Percentiles rank a stretch among this genome's conserved stretches.
Evolutionary conservation across 345 rosid species (phyloP).

Genomic region (Salix udensis): DNA sequence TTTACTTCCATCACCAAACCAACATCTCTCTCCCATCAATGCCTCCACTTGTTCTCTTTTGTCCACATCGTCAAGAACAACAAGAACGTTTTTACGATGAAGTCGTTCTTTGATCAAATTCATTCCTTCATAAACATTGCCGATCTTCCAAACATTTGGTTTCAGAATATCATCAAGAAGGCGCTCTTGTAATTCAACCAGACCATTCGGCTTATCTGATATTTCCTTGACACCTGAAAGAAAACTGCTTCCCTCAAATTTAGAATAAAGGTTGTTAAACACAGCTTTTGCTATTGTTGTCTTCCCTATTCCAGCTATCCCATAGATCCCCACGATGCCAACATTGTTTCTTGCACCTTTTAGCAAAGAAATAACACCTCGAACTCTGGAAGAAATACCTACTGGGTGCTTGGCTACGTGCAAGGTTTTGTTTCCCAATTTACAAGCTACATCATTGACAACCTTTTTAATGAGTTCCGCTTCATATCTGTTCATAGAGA

Average conservation of each 20-base stretch:
- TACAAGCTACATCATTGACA: too few relatives aligned
- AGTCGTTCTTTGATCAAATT: slow-evolving; percentile 4
- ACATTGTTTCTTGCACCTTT: too few relatives aligned
- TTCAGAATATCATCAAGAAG: not conserved
- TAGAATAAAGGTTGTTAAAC: not conserved
- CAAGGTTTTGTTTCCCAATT: too few relatives aligned
- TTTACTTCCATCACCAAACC: slow-evolving; percentile 1
- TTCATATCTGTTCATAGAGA: too few relatives aligned
- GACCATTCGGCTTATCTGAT: not conserved
- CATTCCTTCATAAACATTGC: not conserved
- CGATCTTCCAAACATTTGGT: not conserved
- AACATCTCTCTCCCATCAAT: not conserved
- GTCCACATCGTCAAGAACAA: slow-evolving; percentile 6
- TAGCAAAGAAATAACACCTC: too few relatives aligned
- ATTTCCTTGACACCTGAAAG: not conserved
- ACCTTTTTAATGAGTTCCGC: too few relatives aligned
- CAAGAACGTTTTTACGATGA: not conserved
- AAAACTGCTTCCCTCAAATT: not conserved
- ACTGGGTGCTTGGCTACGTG: too few relatives aligned
- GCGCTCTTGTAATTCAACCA: not conserved
- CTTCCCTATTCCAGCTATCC: slow-evolving; percentile 9
- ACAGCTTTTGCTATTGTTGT: slow-evolving; percentile 10
- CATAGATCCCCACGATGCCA: not conserved
- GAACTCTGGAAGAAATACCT: too few relatives aligned
- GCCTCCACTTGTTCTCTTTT: not conserved